These are phyloP conservation scores for Lodderomyces parapsilosis DNA, from an alignment of 1,139 yeast species.

Conservation along the genomic window DNA sequence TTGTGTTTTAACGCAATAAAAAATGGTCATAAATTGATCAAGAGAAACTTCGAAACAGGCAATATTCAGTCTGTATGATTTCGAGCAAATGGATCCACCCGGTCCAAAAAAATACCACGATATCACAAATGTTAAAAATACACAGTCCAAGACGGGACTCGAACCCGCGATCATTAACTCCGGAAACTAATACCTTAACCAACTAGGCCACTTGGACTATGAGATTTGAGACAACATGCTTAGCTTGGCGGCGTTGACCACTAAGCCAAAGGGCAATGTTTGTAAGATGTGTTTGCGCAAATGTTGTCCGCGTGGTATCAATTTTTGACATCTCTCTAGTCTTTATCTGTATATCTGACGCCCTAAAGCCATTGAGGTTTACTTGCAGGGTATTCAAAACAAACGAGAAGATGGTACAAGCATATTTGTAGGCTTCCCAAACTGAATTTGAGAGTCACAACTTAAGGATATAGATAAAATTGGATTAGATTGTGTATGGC, in stretches of 20 bases:
- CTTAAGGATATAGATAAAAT: too few relatives aligned
- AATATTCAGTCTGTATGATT: too few relatives aligned
- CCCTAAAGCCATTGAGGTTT: too few relatives aligned
- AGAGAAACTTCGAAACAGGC: too few relatives aligned
- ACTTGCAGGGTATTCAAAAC: too few relatives aligned
- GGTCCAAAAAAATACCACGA: not conserved
- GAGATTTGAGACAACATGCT: not conserved
- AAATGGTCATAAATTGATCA: too few relatives aligned
- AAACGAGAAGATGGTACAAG: too few relatives aligned
- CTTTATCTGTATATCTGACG: not conserved
- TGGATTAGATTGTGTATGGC: too few relatives aligned
- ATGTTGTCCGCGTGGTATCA: not conserved
- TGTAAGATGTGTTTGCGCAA: not conserved
- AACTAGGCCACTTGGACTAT: constrained; percentile 55
- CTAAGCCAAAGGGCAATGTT: constrained; percentile 1
- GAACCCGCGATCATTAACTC: constrained; percentile 58
- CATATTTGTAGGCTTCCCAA: too few relatives aligned
- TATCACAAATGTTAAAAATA: constrained; percentile 4
- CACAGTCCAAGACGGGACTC: constrained; percentile 56
- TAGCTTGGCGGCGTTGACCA: not conserved
- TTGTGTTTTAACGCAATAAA: too few relatives aligned
- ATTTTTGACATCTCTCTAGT: not conserved
- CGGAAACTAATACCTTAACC: constrained; percentile 58
- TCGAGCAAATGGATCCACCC: too few relatives aligned
- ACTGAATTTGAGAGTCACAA: too few relatives aligned